These are phyloP conservation scores for Fusarium tjaetaba DNA, from an alignment of 2,329 filamentous ascomycete genomes.

Conservation along the genomic window DNA sequence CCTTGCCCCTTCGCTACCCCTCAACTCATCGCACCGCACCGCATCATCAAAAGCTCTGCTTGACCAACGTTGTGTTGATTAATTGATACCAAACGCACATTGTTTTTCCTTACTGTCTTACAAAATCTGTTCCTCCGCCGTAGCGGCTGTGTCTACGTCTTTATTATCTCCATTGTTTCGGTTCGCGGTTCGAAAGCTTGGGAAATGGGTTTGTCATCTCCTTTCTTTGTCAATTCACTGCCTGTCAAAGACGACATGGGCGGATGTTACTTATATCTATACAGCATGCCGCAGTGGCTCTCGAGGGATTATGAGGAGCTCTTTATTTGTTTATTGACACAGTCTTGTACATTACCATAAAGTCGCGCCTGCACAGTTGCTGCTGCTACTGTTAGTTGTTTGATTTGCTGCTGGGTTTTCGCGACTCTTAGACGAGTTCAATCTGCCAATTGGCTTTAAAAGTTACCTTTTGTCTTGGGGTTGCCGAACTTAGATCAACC, in stretches of 20 bases:
- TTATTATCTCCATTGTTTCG: constrained; percentile 22
- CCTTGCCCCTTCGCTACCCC: constrained; percentile 29
- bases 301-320: constrained; percentile 52
- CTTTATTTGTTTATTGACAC: constrained; percentile 49
- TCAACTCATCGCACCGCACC: constrained; percentile 14
- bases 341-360: constrained; percentile 67
- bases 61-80: constrained; percentile 47
- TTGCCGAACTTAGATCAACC: constrained; percentile 28
- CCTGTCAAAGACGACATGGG: constrained; percentile 41
- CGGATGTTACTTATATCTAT: constrained; percentile 40
- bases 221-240: constrained; percentile 33
- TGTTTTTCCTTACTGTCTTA: constrained; percentile 30
- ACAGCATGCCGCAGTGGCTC: constrained; percentile 47
- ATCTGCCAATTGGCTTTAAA: constrained; percentile 48
- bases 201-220: constrained; percentile 46
- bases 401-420: constrained; percentile 47
- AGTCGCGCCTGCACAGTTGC: constrained; percentile 56
- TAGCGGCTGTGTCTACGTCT: constrained; percentile 43
- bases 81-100: constrained; percentile 52
- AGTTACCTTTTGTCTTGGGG: constrained; percentile 43
- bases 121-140: constrained; percentile 35
- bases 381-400: constrained; percentile 50
- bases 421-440: constrained; percentile 52
- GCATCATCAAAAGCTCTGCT: constrained; percentile 37
- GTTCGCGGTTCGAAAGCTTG: constrained; percentile 24